Evolutionary conservation across 495 filamentous ascomycete genomes (phyloP), one percentile per base, ranked within the genome.

Genomic region (Lepidopterella palustris): DNA sequence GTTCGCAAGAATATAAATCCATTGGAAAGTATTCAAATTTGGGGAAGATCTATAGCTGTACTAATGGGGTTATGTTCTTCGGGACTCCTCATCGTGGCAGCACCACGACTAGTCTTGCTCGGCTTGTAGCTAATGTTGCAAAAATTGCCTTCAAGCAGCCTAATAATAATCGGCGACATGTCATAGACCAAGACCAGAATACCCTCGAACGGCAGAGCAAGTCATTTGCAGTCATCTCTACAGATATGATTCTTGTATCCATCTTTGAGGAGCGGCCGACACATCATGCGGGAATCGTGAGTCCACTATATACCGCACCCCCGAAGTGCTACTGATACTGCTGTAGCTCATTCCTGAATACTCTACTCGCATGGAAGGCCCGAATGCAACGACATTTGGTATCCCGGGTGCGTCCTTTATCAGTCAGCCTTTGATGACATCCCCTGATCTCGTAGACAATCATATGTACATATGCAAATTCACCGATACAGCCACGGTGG

Each of bases 121-220:
- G 62, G 50, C 53, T 68, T 24, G 62, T 75, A 2, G 57, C 69
- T n/a, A 68, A 71, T 58, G 55, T 72, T 1, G 72, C 68, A 20
- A 42, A 42, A 15, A 4, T 13, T 42, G 13, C 18, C 35, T 42
- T 13, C 35, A 42, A 42, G 35, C 35, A 42, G 10, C 2, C 35
- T 18, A 11, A 13, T 15, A 10, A 42, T 42, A 42, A 13, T 42
- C 18, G 13, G 10, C 18, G 35, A 18, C 31, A 35, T 35, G 13
- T 35, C 13, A 42, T 13, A 3, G 3, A 13, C 18, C 35, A 42
- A 42, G 35, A 42, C 18, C 3, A 42, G 3, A 13, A 42, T 42
- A 10, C 3, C 13, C 35, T 42, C 35, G 35, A 42, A 13, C 3
- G 10, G 13, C 35, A 42, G 35, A 42, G 35, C 35, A 42, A 42